phyloP scores from a whole-genome alignment of 179 eudicot genomes.

The Silene coronaria region DNA sequence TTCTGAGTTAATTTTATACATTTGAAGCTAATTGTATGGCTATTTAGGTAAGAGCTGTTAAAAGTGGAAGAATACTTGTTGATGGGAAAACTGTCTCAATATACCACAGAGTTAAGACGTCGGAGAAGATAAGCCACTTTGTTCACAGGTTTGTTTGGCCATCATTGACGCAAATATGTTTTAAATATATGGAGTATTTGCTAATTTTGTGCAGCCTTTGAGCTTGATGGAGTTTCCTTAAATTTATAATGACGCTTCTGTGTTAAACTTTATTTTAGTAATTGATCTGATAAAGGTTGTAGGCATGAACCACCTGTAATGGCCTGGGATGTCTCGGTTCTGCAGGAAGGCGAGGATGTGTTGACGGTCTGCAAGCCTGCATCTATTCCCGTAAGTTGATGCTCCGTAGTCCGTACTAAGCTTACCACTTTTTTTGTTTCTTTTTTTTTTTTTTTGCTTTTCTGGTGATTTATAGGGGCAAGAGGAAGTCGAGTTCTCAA shows the following conservation, averaged over 20 bases:
- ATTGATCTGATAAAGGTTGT: slow-evolving; percentile 40
- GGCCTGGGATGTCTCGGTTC: slow-evolving; percentile 71
- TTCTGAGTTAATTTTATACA: not conserved
- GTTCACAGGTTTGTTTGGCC: slow-evolving; percentile 64
- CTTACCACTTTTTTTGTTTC: not conserved
- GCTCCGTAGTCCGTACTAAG: not conserved
- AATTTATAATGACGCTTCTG: not conserved
- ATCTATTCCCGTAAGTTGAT: slow-evolving; percentile 72
- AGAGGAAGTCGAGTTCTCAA: not conserved
- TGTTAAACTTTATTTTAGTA: slow-evolving; percentile 20
- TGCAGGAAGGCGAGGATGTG: slow-evolving; percentile 71
- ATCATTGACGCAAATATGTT: not conserved
- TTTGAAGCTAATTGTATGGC: slow-evolving; percentile 11
- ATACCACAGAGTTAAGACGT: slow-evolving; percentile 60
- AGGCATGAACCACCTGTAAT: slow-evolving; percentile 99
- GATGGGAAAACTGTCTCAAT: slow-evolving; percentile 69
- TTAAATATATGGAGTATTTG: not conserved
- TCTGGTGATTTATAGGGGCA: not conserved
- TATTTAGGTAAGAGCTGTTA: slow-evolving; percentile 75
- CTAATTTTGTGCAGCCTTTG: not conserved
- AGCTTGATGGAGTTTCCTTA: not conserved
- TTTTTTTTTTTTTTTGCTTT: not conserved
- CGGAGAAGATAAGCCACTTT: slow-evolving; percentile 90
- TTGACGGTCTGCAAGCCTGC: slow-evolving; percentile 89
- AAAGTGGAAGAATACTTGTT: slow-evolving; percentile 92